A percentile compares a stretch with the other conserved stretches of the same genome.
Conservation (phyloP, 495 filamentous ascomycete species). For the Chaetomium cochliodes region DNA sequence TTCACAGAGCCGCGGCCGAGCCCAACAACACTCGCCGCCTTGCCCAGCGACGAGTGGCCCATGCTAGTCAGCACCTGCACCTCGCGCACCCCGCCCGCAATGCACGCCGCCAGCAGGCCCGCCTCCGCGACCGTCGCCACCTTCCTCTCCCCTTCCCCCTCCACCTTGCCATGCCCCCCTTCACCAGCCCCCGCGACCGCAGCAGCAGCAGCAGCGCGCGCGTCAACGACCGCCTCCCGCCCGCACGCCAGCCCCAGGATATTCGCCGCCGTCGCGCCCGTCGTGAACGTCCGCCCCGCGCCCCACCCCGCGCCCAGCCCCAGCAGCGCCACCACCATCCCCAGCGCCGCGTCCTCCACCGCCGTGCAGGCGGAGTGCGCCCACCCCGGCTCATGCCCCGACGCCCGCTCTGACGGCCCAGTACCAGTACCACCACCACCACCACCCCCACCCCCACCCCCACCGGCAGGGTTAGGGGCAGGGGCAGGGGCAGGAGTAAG, state of each 20-base stretch:
- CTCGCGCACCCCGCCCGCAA: constrained; percentile 57
- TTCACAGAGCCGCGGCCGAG: constrained; percentile 70
- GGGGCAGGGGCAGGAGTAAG: too few relatives aligned
- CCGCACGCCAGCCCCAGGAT: constrained; percentile 77
- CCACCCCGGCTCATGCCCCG: neutral
- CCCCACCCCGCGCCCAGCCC: constrained; percentile 38
- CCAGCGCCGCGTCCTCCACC: constrained; percentile 69
- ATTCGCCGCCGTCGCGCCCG: constrained; percentile 85
- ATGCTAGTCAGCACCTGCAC: constrained; percentile 77
- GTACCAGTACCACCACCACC: too few relatives aligned
- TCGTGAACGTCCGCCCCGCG: constrained; percentile 72
- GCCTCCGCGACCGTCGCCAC: constrained; percentile 57
- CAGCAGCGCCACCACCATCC: constrained; percentile 67
- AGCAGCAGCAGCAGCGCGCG: too few relatives aligned
- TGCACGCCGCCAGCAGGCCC: constrained; percentile 67
- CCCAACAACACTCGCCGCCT: constrained; percentile 79
- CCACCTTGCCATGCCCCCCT: too few relatives aligned
- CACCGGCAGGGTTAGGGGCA: too few relatives aligned
- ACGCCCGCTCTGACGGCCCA: too few relatives aligned
- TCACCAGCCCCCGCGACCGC: too few relatives aligned
- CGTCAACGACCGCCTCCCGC: constrained; percentile 62
- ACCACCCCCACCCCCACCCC: too few relatives aligned
- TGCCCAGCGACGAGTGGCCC: constrained; percentile 77
- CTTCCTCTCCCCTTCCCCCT: constrained; percentile 13
- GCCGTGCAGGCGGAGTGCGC: constrained; percentile 64